A percentile compares a stretch with the other conserved stretches of the same genome.
Evolutionary conservation across 139 green algal genomes (phyloP).

Genomic region (Volvox reticuliferus): DNA sequence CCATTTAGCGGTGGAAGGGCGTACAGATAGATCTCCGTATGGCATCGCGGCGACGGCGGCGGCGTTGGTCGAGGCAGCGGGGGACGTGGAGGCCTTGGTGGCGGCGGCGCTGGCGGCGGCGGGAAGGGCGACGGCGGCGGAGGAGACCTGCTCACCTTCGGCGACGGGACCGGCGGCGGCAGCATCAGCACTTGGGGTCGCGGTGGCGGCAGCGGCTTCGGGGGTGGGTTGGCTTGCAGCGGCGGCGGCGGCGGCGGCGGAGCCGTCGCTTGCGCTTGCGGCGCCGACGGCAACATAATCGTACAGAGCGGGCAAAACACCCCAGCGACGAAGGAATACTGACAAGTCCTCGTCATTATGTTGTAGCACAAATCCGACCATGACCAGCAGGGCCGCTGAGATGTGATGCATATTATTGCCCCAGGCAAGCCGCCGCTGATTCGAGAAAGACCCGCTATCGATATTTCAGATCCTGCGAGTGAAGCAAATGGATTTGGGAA

Average conservation of each 20-base stretch:
- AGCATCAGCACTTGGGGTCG: not conserved
- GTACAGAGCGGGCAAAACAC: not conserved
- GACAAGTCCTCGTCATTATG: not conserved
- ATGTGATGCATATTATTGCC: not conserved
- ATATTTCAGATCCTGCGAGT: not conserved
- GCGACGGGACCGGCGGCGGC: not conserved
- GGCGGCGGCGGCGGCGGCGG: constrained; percentile 1
- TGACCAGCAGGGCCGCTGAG: not conserved
- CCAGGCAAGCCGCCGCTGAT: not conserved
- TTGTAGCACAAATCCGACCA: not conserved
- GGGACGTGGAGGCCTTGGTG: not conserved
- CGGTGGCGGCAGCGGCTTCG: not conserved
- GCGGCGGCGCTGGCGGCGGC: not conserved
- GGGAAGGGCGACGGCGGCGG: not conserved
- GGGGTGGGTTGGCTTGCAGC: not conserved
- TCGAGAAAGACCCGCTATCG: not conserved
- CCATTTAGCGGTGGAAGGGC: not conserved
- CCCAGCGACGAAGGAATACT: not conserved
- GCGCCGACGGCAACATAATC: not conserved
- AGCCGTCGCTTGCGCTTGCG: not conserved
- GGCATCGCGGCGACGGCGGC: not conserved
- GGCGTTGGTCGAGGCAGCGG: not conserved
- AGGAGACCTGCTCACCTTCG: not conserved
- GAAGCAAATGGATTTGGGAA: not conserved
- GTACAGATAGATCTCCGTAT: not conserved